Base-by-base conservation (phyloP, 306 rosid species). In the Begonia masoniana region DNA sequence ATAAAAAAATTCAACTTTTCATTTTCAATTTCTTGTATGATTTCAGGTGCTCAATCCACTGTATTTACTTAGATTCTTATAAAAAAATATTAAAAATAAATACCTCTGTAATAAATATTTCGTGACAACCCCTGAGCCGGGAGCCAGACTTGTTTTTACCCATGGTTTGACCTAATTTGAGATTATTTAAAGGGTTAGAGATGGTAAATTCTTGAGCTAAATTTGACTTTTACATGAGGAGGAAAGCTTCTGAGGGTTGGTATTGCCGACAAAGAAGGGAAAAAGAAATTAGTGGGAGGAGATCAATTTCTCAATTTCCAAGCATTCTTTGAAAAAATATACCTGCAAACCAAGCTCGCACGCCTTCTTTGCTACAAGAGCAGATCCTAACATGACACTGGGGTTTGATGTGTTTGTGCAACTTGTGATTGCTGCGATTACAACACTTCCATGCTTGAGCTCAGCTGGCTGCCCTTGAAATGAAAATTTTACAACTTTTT, bases 391-490 rank as follows among this genome's bases (percentile, higher is more conserved):
- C 99, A 91, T 91, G 41, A 91, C 99, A 50, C 96, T 86, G n/a
- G 99, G 99, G 67, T 91, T 91, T 51, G 99, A 91, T 72, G 96
- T 91, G 71, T 91, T 91, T 59, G 99, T 91, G 72, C 99, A 91
- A 65, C 99, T 91, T 70, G 99, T 91, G 73, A 91, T 91, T 51
- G 99, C 99, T 56, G 99, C 99, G 36, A 86, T 86, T 15, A 86
- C 99, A 51, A 91, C 96, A 81, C 83, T 91, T 31, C 96, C 99
- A 47, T 91, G 99, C 77, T 76, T 77, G 61, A 91, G 96, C 65
- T 91, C 77, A 17, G 86, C 96, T 36, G 84, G 70, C 56, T 74
- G 63, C 52, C 80, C 99, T 9, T 68, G 62, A 63, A 86, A 91
- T 52, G 61, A 13, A 74, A 91, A 91, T 60, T 79, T 83, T 54